phyloP scores from a whole-genome alignment of 768 basidiomycete genomes.

The Mycena latifolia region DNA sequence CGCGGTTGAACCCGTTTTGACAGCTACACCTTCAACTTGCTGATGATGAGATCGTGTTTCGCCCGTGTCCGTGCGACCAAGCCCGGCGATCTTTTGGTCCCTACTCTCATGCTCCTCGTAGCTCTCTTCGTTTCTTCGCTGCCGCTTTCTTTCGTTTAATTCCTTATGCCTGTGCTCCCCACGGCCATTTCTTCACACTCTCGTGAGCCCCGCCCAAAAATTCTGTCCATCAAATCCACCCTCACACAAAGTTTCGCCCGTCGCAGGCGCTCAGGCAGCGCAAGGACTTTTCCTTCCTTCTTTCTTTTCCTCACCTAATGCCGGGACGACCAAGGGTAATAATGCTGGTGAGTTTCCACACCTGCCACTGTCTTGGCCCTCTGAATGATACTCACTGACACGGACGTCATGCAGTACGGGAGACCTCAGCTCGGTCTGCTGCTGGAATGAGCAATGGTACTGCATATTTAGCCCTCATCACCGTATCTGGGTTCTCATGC shows the following conservation, averaged over 20 bases:
- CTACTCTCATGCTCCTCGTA: constrained; percentile 30
- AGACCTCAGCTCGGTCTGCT: constrained; percentile 14
- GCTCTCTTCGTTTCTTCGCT: constrained; percentile 8
- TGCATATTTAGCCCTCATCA: constrained; percentile 10
- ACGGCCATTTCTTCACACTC: constrained; percentile 21
- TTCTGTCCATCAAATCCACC: not conserved
- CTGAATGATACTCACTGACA: constrained; percentile 15
- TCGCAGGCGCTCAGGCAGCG: constrained; percentile 34
- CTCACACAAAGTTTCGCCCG: not conserved
- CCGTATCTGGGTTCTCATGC: constrained; percentile 20
- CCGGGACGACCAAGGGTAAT: not conserved
- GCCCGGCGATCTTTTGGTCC: constrained; percentile 13
- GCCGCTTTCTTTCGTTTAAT: constrained; percentile 7
- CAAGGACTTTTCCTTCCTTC: constrained; percentile 11
- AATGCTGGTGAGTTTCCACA: constrained; percentile 6
- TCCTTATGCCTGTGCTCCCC: constrained; percentile 30
- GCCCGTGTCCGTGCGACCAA: too few species aligned
- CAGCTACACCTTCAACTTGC: too few species aligned
- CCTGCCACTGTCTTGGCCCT: not conserved
- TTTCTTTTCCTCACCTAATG: constrained; percentile 20
- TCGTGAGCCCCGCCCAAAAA: constrained; percentile 11
- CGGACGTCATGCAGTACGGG: constrained; percentile 22
- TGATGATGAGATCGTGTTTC: too few species aligned
- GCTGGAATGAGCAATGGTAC: constrained; percentile 11
- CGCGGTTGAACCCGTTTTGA: too few species aligned